A percentile compares a stretch with the other conserved stretches of the same genome.
Conservation (phyloP, 805 yeast species). For the Wickerhamiella slavikovae region DNA sequence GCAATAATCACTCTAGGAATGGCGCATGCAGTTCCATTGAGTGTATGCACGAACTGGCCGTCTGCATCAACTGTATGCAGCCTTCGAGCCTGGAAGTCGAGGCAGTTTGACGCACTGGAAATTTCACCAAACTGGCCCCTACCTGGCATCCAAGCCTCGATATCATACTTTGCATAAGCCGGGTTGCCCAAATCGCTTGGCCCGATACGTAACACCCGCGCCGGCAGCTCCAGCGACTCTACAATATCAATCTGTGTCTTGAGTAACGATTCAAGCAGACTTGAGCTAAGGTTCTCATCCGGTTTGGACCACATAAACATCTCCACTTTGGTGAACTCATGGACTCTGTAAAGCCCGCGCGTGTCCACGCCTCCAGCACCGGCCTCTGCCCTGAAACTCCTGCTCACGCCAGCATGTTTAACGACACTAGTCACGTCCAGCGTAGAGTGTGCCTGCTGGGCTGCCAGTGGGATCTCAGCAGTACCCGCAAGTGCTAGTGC, state of each 20-base stretch:
- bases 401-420: constrained; percentile 36
- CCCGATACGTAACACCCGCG: constrained; percentile 76
- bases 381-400: constrained; percentile 89
- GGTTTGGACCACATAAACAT: constrained; percentile 49
- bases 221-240: constrained; percentile 47
- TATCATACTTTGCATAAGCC: constrained; percentile 76
- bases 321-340: constrained; percentile 91
- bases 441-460: constrained; percentile 34
- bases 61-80: constrained; percentile 32
- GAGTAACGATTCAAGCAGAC: constrained; percentile 28
- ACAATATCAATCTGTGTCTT: constrained; percentile 46
- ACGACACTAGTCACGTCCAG: constrained; percentile 16
- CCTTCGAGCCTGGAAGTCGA: constrained; percentile 77
- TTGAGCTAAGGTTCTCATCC: constrained; percentile 14
- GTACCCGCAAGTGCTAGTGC: constrained; percentile 69
- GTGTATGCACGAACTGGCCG: constrained; percentile 44
- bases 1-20: constrained; percentile 83
- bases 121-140: constrained; percentile 84
- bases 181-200: constrained; percentile 84
- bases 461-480: constrained; percentile 89
- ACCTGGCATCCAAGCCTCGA: constrained; percentile 98
- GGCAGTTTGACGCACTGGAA: constrained; percentile 77
- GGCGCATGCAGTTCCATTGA: constrained; percentile 93
- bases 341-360: constrained; percentile 80
- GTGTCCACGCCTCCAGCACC: constrained; percentile 92